Conservation (phyloP, 139 green algal genomes). For the Bryopsis sp. region DNA sequence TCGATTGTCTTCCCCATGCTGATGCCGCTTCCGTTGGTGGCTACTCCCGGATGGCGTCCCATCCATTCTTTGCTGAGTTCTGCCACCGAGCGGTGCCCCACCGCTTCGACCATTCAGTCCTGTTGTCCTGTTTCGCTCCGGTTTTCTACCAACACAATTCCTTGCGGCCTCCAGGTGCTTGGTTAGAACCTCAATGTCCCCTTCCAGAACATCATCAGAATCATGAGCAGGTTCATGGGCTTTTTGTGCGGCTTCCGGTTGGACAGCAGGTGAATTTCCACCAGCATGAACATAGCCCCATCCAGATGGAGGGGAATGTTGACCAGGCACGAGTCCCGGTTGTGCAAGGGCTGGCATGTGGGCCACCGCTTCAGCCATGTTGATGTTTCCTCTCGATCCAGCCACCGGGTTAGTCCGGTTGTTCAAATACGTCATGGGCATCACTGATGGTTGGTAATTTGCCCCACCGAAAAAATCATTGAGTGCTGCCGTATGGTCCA, state of each 20-base stretch:
- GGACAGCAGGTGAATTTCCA: neutral
- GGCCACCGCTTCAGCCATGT: too few relatives aligned
- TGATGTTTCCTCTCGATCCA: too few relatives aligned
- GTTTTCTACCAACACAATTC: constrained; percentile 16
- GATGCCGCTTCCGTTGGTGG: neutral
- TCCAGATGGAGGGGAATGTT: neutral
- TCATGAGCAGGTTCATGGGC: neutral
- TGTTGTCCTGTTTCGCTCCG: too few relatives aligned
- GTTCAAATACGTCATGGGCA: too few relatives aligned
- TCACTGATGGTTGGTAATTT: too few relatives aligned
- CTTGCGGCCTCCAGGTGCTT: constrained; percentile 13
- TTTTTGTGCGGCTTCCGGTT: neutral
- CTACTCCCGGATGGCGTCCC: neutral
- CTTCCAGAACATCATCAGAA: constrained; percentile 14
- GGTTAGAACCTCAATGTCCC: constrained; percentile 18
- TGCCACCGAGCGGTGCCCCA: neutral
- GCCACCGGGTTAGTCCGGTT: too few relatives aligned
- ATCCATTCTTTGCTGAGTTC: neutral
- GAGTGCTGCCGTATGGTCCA: too few relatives aligned
- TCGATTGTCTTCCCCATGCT: neutral
- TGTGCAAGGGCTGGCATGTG: too few relatives aligned
- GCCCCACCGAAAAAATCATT: too few relatives aligned
- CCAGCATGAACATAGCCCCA: neutral
- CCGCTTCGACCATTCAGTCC: too few relatives aligned
- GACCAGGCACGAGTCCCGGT: neutral